Base-by-base conservation (phyloP, 2,329 filamentous ascomycete genomes). In the Dactylellina sp. region DNA sequence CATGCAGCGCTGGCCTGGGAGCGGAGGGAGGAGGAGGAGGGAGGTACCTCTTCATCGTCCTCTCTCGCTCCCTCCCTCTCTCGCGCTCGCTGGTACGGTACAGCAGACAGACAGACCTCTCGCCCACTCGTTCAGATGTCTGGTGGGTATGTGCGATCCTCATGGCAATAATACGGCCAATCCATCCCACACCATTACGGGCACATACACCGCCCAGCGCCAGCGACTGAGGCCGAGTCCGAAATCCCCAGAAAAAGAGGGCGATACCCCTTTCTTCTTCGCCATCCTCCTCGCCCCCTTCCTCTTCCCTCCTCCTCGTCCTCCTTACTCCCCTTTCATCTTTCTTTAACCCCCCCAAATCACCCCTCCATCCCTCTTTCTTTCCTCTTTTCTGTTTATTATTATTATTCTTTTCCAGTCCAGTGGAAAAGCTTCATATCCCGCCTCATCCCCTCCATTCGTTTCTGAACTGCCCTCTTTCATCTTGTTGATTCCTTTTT, bases 321-420 rank as follows among this genome's bases (percentile, higher is more conserved):
- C 72, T 77, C 75, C 75, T 75, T 66, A 70, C 68, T 77, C 71
- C 75, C 77, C 65, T 77, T 78, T 75, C 70, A 76, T 77, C 72
- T 77, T 76, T 76, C 75, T 77, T 77, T 78, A 76, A 63, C 75
- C 79, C 78, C 79, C 79, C 75, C 75, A 77, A 71, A 76, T 77
- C 75, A 77, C 76, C 77, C 77, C 78, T 76, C 78, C 78, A 76
- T 78, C 76, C 77, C 76, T 78, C 75, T 70, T 76, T 76, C 71
- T 66, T 76, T 76, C 75, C 52, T 76, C 76, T 72, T 76, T 78
- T 76, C 76, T 78, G 76, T 77, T 77, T 75, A 76, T 78, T 76
- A 76, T 76, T 76, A 76, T 76, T 76, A 77, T 75, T 78, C 76
- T 75, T 71, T 77, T 76, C 65, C 75, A 70, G 75, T 75, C 76